Evolutionary conservation across 164 flowering plant genomes (phyloP), one percentile per base, ranked within the genome.

Genomic region (Nelumbo lutea): DNA sequence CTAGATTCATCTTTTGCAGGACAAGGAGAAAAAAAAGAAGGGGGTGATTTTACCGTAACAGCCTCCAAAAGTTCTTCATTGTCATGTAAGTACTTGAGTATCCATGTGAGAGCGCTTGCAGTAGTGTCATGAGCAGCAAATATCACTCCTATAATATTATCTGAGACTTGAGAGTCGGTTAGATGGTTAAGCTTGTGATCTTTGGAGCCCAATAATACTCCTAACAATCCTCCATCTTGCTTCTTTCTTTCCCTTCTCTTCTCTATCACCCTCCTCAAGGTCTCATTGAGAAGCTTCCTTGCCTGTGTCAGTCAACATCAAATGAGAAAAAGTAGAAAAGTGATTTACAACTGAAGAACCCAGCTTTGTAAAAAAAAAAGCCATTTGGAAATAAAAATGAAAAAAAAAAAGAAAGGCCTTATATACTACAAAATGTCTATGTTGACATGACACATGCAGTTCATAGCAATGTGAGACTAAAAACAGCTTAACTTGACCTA

Each of bases 121-220:
- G 98, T 93, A 0, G 98, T 93, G 65, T 93, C 98, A 42, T 84
- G 96, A 52, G 98, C 98, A 40, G 98, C 98, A 58, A 93, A 93
- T 9, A 93, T 86, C 0, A 91, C 91, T 50, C 98, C 97, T 8
- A 93, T 91, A 45, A 93, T 79, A 64, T 93, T 91, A 75, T 91
- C 98, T 3, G 92, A 88, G 3, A 90, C 80, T 65, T 93, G 94
- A 53, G 82, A 72, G 60, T 93, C 94, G n/a, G 76, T 87, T 0
- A 91, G 83, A 8, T 76, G 58, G 11, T 73, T 44, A 10, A n/a
- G 14, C 55, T 80, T 65, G 62, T 70, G 58, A 13, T 76, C 80
- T 70, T 70, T 78, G 55, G 69, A 59, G 51, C 77, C 55, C 63
- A 86, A 11, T 43, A 87, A 62, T 3, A 69, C 77, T 41, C 83